Base-by-base conservation (phyloP, 176 grass and related monocot species). In the Eleusine coracana region DNA sequence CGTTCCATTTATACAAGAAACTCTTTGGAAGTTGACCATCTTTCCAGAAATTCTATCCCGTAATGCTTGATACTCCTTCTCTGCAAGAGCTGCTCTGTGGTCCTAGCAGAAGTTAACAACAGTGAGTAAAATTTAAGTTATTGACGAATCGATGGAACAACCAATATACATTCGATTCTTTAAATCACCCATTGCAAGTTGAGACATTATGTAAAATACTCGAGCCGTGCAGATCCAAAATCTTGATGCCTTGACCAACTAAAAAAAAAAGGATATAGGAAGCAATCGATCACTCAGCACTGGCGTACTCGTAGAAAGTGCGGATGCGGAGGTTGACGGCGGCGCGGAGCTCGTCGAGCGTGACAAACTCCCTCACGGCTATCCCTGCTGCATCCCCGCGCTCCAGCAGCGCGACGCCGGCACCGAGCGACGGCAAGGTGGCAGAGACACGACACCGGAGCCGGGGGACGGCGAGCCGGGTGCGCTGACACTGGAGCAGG, bases 1-100 rank as follows among this genome's bases (percentile, higher is more conserved):
- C 14, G 85, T 96, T 18, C 89, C 93, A 85, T 95, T 98, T 82
- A 98, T 88, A 84, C 96, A 98, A 44, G 91, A 84, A 71, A 92
- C 96, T 84, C 88, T 95, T 91, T 87, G 92, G 55, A 93, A 93
- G 61, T 87, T 90, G 34, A 95, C 82, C 85, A 88, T 86, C 78
- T 88, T 98, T 67, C 93, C 93, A 80, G 87, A 88, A 89, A 95
- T 93, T 40, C 85, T 80, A 80, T 96, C 86, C 16, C 85, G 84
- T 68, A 98, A 85, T 78, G 91, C 91, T 80, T 91, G 85, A 80
- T 90, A 96, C 48, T 98, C 93, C 85, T 87, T 83, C 16, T 95
- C 95, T 5, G 90, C 89, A 68, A 90, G 60, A 55, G 75, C 49
- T 66, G 79, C 90, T 67, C 50, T 91, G 50, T 86, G 88, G 89